Evolutionary conservation across 495 filamentous ascomycete species (phyloP).

Genomic region (Cladorrhinum samala): DNA sequence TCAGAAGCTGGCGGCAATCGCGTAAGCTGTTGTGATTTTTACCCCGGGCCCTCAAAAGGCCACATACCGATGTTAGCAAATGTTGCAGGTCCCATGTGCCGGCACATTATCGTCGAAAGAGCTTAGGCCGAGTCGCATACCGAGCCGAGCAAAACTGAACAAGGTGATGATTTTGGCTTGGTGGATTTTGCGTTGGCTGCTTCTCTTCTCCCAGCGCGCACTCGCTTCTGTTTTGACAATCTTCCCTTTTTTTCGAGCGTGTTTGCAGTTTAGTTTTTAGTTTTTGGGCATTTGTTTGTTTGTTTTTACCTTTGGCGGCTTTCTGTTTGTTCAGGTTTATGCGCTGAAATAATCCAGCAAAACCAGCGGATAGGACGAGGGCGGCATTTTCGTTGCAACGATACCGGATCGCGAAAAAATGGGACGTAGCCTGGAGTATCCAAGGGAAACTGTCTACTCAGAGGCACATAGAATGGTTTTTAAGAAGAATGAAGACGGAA

Average conservation of each 20-base stretch:
- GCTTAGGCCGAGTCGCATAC: background rate
- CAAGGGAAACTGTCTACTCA: no score
- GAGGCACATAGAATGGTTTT: background rate
- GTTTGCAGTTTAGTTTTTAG: background rate
- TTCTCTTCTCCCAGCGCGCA: background rate
- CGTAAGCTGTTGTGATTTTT: slow-evolving; percentile 18
- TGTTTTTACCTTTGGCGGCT: background rate
- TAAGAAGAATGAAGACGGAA: no score
- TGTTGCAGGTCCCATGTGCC: slow-evolving; percentile 4
- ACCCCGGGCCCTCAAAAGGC: background rate
- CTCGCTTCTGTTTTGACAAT: background rate
- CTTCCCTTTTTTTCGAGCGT: background rate
- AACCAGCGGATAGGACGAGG: no score
- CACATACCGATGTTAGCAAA: background rate
- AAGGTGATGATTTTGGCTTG: background rate
- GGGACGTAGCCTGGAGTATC: no score
- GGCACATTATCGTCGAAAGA: slow-evolving; percentile 5
- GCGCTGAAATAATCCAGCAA: slow-evolving; percentile 10
- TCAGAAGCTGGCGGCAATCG: slow-evolving; percentile 32
- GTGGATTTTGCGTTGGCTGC: background rate
- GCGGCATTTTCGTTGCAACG: no score
- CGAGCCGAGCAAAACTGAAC: no score
- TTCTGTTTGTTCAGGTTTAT: background rate
- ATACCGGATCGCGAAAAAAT: no score
- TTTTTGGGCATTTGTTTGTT: no score